Conservation (phyloP, 2,329 filamentous ascomycete species). For the Monilinia polystroma region DNA sequence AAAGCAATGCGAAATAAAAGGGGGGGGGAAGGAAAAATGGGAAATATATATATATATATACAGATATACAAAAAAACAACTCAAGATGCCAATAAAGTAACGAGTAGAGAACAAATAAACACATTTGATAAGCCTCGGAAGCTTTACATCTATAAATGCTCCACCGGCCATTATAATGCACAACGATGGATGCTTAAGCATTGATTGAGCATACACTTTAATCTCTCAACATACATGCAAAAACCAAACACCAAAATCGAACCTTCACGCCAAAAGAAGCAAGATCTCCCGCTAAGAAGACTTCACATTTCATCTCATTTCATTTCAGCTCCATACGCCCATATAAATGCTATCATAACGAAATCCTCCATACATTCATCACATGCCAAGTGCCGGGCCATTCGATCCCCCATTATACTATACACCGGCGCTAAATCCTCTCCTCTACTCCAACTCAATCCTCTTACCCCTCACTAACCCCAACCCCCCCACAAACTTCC, state of each 20-base stretch:
- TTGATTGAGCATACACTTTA: neutral
- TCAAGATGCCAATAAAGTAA: neutral
- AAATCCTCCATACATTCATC: neutral
- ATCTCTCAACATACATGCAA: neutral
- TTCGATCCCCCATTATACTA: neutral
- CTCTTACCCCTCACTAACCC: slow-evolving; percentile 37
- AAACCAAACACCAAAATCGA: neutral
- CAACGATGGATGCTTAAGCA: neutral
- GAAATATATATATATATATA: too few species aligned
- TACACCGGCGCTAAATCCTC: neutral
- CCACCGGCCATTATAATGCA: neutral
- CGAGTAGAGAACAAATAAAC: neutral
- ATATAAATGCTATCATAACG: neutral
- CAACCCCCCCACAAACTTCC: slow-evolving; percentile 58
- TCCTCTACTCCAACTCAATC: slow-evolving; percentile 38
- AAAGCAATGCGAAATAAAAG: too few species aligned
- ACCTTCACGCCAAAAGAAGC: neutral
- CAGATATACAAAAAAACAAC: too few species aligned
- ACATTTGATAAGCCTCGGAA: too few species aligned
- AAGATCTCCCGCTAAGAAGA: neutral
- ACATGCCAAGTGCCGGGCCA: neutral
- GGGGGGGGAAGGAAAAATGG: too few species aligned
- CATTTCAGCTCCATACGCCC: slow-evolving; percentile 6
- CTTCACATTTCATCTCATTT: neutral
- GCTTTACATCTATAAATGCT: neutral